Percentiles rank a stretch among this genome's conserved stretches.
Conservation (phyloP, 768 basidiomycete genomes). For the Lentinula guzmanii region DNA sequence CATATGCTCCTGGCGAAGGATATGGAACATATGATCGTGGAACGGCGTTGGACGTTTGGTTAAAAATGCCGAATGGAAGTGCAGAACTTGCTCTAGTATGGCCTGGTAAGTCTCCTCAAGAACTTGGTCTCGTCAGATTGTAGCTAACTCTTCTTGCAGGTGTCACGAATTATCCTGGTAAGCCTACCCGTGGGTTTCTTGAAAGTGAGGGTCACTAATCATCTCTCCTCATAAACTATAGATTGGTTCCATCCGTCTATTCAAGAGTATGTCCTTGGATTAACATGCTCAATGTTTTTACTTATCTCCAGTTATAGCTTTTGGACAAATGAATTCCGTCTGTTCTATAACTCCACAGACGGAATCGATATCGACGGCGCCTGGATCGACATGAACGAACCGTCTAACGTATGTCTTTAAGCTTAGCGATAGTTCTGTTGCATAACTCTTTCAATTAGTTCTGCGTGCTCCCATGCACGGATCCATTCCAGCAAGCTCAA, state of each 20-base stretch:
- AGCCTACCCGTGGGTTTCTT: not conserved
- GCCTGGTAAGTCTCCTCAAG: slow-evolving; percentile 40
- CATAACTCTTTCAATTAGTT: slow-evolving; percentile 32
- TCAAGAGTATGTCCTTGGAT: slow-evolving; percentile 31
- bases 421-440: not conserved
- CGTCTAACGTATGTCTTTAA: slow-evolving; percentile 43
- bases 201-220: not conserved
- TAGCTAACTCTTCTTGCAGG: slow-evolving; percentile 20
- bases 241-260: slow-evolving; percentile 60
- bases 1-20: slow-evolving; percentile 35
- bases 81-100: slow-evolving; percentile 54
- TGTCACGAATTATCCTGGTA: slow-evolving; percentile 54
- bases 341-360: slow-evolving; percentile 45
- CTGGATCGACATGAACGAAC: slow-evolving; percentile 79
- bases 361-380: slow-evolving; percentile 65
- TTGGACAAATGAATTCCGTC: slow-evolving; percentile 57
- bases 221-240: slow-evolving; percentile 10
- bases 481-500: slow-evolving; percentile 54
- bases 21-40: slow-evolving; percentile 56
- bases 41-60: slow-evolving; percentile 44
- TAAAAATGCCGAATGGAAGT: slow-evolving; percentile 59
- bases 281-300: not conserved
- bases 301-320: slow-evolving; percentile 27
- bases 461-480: slow-evolving; percentile 54
- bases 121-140: not conserved